These are phyloP conservation scores for Globisporangium rhizosaccharum DNA, from an alignment of 352 stramenopile genomes.

Conservation along the genomic window DNA sequence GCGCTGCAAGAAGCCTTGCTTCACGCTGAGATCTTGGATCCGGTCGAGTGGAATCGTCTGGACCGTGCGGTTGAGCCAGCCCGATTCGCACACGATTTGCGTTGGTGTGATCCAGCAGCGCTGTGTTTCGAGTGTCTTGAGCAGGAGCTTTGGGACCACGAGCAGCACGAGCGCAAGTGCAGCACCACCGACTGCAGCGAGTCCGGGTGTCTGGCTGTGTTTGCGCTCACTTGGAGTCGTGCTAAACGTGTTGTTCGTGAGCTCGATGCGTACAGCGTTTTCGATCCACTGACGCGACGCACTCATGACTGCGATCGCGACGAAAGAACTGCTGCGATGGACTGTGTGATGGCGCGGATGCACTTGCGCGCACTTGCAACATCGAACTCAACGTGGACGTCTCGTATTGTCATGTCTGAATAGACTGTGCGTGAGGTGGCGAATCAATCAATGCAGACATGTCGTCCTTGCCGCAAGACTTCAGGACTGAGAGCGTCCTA, in stretches of 20 bases:
- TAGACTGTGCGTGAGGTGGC: too few species aligned
- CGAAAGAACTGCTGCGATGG: not conserved
- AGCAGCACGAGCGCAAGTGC: not conserved
- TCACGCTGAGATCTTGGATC: slow-evolving; percentile 39
- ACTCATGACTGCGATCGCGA: not conserved
- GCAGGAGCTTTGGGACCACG: slow-evolving; percentile 3
- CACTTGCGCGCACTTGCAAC: not conserved
- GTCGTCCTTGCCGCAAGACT: too few species aligned
- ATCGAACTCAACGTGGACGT: slow-evolving; percentile 6
- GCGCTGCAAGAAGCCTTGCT: slow-evolving; percentile 28
- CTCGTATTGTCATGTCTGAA: not conserved
- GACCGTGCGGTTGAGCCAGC: slow-evolving; percentile 30
- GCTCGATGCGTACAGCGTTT: too few species aligned
- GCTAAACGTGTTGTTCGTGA: too few species aligned
- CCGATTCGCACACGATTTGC: slow-evolving; percentile 26
- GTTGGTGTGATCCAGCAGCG: slow-evolving; percentile 27
- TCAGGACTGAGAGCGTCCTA: too few species aligned
- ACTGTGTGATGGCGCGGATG: not conserved
- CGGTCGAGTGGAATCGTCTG: slow-evolving; percentile 36
- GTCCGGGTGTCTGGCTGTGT: too few species aligned
- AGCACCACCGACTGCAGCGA: too few species aligned
- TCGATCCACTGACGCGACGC: too few species aligned
- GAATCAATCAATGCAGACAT: too few species aligned
- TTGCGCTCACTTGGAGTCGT: too few species aligned
- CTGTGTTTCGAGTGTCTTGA: slow-evolving; percentile 27